These are phyloP conservation scores for Cornus florida DNA, from an alignment of 148 eudicot species.

Conservation along the genomic window DNA sequence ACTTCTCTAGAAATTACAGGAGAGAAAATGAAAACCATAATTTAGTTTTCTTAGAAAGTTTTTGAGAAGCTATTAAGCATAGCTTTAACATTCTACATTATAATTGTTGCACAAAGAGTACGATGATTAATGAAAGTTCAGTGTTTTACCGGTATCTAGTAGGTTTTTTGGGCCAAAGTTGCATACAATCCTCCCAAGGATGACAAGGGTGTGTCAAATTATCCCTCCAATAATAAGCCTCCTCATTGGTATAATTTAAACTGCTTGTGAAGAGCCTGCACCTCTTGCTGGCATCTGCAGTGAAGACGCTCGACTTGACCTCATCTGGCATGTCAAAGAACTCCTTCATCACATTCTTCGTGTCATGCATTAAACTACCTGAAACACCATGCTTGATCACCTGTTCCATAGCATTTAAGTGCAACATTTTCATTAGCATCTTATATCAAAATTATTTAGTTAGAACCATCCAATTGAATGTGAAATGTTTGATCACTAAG, in stretches of 20 bases:
- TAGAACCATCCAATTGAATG: neutral
- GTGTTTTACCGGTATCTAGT: slow-evolving; percentile 27
- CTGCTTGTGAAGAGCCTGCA: slow-evolving; percentile 47
- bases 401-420: slow-evolving; percentile 1
- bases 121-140: neutral
- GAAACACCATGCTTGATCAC: slow-evolving; percentile 32
- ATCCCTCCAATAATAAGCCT: slow-evolving; percentile 40
- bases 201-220: slow-evolving; percentile 22
- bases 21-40: neutral
- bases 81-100: no score
- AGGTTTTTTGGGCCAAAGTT: slow-evolving; percentile 32
- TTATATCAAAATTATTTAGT: no score
- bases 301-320: slow-evolving; percentile 13
- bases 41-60: neutral
- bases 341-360: slow-evolving; percentile 13
- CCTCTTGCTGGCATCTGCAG: slow-evolving; percentile 11
- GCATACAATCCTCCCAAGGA: slow-evolving; percentile 21
- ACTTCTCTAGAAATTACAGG: slow-evolving; percentile 19
- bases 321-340: slow-evolving; percentile 24
- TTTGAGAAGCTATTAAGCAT: neutral
- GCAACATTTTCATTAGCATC: neutral
- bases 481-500: neutral
- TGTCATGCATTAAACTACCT: slow-evolving; percentile 8
- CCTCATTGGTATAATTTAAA: slow-evolving; percentile 21
- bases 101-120: neutral